These are phyloP conservation scores for Zygoascus ofunaensis DNA, from an alignment of 805 yeast species.

Conservation along the genomic window DNA sequence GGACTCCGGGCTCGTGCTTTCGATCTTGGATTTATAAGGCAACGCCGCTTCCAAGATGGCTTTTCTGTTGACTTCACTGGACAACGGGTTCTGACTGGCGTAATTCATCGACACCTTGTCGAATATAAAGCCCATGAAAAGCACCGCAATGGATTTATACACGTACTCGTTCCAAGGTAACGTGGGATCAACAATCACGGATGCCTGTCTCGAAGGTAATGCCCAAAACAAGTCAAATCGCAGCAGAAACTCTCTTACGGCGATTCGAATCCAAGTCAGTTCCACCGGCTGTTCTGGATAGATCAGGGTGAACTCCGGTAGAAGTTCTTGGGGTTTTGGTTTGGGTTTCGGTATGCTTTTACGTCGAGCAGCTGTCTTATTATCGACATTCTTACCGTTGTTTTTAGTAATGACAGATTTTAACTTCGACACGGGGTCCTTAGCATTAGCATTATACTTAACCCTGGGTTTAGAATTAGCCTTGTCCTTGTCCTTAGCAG, in stretches of 20 bases:
- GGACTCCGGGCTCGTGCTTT: slow-evolving; percentile 26
- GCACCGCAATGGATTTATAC: slow-evolving; percentile 26
- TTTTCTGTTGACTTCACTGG: slow-evolving; percentile 4
- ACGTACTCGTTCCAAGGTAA: slow-evolving; percentile 29
- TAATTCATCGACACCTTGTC: background rate
- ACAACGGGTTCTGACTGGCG: slow-evolving; percentile 1
- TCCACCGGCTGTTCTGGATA: slow-evolving; percentile 19
- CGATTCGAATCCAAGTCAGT: slow-evolving; percentile 27
- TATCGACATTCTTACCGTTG: too few species aligned
- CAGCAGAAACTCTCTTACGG: slow-evolving; percentile 30
- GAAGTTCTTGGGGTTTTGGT: slow-evolving; percentile 7
- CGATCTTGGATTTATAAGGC: slow-evolving; percentile 20
- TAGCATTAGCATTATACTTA: background rate
- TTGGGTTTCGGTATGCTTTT: slow-evolving; percentile 6
- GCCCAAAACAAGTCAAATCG: slow-evolving; percentile 32
- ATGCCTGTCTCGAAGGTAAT: slow-evolving; percentile 26
- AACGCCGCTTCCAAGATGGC: background rate
- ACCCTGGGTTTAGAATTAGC: too few species aligned
- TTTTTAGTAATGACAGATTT: slow-evolving; percentile 1
- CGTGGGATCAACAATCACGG: slow-evolving; percentile 29
- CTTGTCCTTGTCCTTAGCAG: slow-evolving; percentile 3
- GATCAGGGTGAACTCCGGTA: slow-evolving; percentile 24
- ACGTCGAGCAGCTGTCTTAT: slow-evolving; percentile 12
- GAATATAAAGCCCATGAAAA: slow-evolving; percentile 24
- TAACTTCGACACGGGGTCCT: slow-evolving; percentile 1